Base-by-base conservation (phyloP, 495 filamentous ascomycete species). In the Penicillium bialowiezense region DNA sequence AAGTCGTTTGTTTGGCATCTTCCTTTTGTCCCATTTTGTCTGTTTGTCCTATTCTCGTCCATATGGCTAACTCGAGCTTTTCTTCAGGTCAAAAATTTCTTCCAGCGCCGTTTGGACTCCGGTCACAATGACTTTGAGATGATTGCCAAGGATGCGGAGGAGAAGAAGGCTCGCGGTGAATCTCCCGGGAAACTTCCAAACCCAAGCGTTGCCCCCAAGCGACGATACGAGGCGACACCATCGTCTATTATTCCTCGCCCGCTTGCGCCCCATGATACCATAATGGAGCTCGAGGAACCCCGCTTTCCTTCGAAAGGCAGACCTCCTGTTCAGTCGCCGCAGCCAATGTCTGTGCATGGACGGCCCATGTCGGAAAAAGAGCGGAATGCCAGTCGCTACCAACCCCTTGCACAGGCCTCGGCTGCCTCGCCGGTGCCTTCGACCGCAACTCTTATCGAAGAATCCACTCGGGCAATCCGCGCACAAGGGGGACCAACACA, bases 71-170 rank as follows among this genome's bases (percentile, higher is more conserved):
- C 5, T 39, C 8, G 20, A 32, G 7, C 12, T 43, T 34, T 45
- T 7, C 3, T 49, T 37, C 56, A 96, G 90, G 89, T 97, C 34
- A 95, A 93, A 67, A 97, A 97, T 59, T 91, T 91, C 64, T 96
- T 85, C 51, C 81, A 85, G 35, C 81, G 92, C 3, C 81, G 87
- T 53, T 78, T 90, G 23, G 89, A 95, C 36, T 74, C 70, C 23
- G 83, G 82, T 3, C 82, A 83, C 49, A 74, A 72, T 5, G 86
- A 90, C 15, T 85, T 89, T 60, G 84, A 89, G 45, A 69, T 80
- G 9, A 78, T 86, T 26, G 84, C 88, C 3, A 67, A 74, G 5
- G 80, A 83, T 21, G 88, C 90, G 3, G 89, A 97, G 58, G 70
- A 72, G 15, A 88, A 83, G 67, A 84, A 79, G 39, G 58, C 71